Evolutionary conservation across 208 protist species (phyloP), one percentile per base, ranked within the genome.

Genomic region (Strigomonas culicis): DNA sequence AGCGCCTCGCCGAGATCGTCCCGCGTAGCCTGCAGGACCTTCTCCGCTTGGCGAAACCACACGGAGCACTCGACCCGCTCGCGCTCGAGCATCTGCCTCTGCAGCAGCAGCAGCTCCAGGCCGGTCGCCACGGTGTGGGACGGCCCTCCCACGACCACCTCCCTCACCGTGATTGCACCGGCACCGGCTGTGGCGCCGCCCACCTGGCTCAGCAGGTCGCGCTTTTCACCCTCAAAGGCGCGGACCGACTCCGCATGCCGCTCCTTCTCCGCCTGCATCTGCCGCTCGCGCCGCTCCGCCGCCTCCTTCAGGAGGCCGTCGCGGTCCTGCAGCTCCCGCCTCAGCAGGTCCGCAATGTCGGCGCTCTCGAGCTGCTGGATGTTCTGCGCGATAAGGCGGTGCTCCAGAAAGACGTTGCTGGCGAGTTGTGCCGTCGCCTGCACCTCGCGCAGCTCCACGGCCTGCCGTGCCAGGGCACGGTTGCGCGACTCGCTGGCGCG

Each of bases 361-460:
- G 39, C 8, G 4, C 15, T 6, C 39, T 44, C 39, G 11, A 44
- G 39, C 39, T 44, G 39, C 39, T 44, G 39, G 3, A 44, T 44
- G 15, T 44, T 25, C 6, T 17, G 21, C 21, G 27, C 27, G 49
- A 53, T 21, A 8, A 31, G 24, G 13, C 13, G 21, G 49, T 53
- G 27, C 49, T 71, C 64, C 41, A 72, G 51, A 34, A 64, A 39
- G 17, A 79, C 39, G 0, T 72, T 76, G 66, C 73, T 69, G 17
- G 56, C 51, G 2, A 78, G 39, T 53, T 77, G 63, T 25, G 63
- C 66, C 31, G 68, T 57, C 36, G 71, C 65, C 51, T 84, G 74
- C 28, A 84, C 31, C 1, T 51, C 41, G 0, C 78, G 78, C 39
- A 84, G 63, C 31, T 74, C 1, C 13, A 66, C 17, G 15, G 68